phyloP scores from a whole-genome alignment of 2,329 filamentous ascomycete species.

The Pseudofabraea citricarpa region DNA sequence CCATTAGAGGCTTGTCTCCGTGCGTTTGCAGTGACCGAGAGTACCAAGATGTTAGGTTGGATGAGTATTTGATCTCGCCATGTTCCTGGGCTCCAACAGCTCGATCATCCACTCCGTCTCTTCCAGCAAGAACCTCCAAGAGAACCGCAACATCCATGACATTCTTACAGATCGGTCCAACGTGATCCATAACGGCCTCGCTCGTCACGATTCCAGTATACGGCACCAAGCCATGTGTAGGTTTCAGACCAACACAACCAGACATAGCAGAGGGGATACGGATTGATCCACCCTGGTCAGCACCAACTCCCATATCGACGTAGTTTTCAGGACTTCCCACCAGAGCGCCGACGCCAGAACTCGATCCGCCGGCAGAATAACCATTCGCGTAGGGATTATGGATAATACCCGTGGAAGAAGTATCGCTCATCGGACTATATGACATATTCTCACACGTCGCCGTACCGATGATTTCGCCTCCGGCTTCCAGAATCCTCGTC shows the following conservation, averaged over 20 bases:
- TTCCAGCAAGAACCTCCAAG: conserved; percentile 39
- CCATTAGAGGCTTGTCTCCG: conserved; percentile 16
- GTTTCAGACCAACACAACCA: conserved; percentile 42
- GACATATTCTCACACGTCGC: conserved; percentile 49
- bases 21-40: not conserved
- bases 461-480: conserved; percentile 43
- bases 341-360: conserved; percentile 56
- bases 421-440: conserved; percentile 40
- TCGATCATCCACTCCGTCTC: conserved; percentile 41
- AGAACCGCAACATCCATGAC: conserved; percentile 34
- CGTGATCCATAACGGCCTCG: conserved; percentile 45
- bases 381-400: conserved; percentile 38
- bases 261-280: conserved; percentile 37
- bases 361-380: conserved; percentile 53
- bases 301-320: conserved; percentile 45
- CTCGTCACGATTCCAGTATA: conserved; percentile 42
- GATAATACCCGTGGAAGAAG: conserved; percentile 38
- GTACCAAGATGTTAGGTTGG: not conserved
- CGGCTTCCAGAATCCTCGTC: conserved; percentile 41
- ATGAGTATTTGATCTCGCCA: conserved; percentile 2
- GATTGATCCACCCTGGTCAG: conserved; percentile 47
- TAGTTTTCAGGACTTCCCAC: conserved; percentile 43
- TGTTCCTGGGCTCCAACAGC: conserved; percentile 28
- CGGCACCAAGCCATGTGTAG: conserved; percentile 32
- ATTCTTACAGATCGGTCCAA: conserved; percentile 35